Evolutionary conservation across 169 alveolate genomes (phyloP).

Genomic region (Eimeria necatrix): DNA sequence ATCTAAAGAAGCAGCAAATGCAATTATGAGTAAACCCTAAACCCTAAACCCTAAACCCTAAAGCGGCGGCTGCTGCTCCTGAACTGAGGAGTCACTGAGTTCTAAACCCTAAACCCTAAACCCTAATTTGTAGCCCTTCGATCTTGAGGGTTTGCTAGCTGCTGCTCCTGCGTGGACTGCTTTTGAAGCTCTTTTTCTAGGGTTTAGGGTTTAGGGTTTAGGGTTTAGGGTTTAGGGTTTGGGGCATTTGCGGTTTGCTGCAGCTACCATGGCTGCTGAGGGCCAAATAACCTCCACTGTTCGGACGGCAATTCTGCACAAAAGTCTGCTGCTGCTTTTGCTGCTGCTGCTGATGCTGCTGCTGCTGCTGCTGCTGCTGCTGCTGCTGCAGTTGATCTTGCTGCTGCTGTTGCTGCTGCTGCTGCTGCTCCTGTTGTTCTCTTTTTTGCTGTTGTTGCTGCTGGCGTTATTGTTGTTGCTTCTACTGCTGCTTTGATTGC

Average conservation of each 20-base stretch:
- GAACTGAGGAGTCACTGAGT: no score
- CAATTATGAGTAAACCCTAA: not conserved
- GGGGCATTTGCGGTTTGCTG: not conserved
- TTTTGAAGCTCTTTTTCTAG: not conserved
- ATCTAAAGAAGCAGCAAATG: not conserved
- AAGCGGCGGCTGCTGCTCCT: not conserved
- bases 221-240: slow-evolving; percentile 42
- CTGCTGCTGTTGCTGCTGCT: no score
- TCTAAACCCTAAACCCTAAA: no score
- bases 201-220: slow-evolving; percentile 19
- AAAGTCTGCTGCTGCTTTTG: slow-evolving; percentile 22
- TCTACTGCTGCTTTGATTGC: not conserved
- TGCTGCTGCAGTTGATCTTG: no score
- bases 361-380: no score
- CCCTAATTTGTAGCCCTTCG: no score
- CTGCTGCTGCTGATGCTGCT: no score
- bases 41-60: not conserved
- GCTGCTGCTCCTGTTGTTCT: no score
- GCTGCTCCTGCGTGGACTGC: no score
- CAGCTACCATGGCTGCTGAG: slow-evolving; percentile 15
- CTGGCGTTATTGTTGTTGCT: not conserved
- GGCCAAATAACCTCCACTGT: slow-evolving; percentile 10
- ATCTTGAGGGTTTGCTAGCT: no score
- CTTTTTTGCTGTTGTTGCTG: not conserved
- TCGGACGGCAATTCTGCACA: not conserved